phyloP scores from a whole-genome alignment of 1,139 yeast genomes.

The Debaryomycetaceae sp. region DNA sequence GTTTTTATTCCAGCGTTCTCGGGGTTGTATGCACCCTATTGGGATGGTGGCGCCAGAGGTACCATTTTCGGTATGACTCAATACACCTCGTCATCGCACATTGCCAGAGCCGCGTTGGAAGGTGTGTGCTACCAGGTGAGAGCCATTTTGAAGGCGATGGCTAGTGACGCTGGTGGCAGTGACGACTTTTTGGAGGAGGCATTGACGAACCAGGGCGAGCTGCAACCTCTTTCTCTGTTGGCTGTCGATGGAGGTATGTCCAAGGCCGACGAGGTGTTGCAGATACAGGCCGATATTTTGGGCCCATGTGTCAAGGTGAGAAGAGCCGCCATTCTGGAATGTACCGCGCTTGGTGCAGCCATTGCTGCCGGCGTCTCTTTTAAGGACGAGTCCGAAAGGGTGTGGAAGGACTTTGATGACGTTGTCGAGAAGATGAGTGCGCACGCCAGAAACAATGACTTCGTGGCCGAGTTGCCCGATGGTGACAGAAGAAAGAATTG shows the following conservation, averaged over 20 bases:
- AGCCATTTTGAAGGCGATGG: conserved; percentile 89
- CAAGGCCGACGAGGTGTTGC: conserved; percentile 86
- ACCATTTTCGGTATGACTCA: conserved; percentile 91
- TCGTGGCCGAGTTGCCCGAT: conserved; percentile 57
- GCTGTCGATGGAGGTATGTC: conserved; percentile 98
- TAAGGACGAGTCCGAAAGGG: conserved; percentile 51
- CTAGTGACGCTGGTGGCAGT: conserved; percentile 66
- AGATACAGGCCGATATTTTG: conserved; percentile 86
- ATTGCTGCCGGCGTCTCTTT: conserved; percentile 87
- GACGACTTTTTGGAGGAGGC: conserved; percentile 44
- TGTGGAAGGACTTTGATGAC: conserved; percentile 77
- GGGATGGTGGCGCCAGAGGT: conserved; percentile 93
- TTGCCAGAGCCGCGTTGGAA: conserved; percentile 91
- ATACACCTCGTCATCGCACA: conserved; percentile 79
- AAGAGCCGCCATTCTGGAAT: conserved; percentile 80
- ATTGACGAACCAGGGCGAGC: conserved; percentile 37
- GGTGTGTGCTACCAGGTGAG: conserved; percentile 94
- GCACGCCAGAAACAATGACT: conserved; percentile 37
- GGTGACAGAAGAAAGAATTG: conserved; percentile 60
- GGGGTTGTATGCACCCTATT: conserved; percentile 92
- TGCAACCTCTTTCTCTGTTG: conserved; percentile 47
- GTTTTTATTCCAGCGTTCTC: conserved; percentile 94
- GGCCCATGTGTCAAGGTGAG: conserved; percentile 82
- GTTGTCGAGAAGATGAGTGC: conserved; percentile 36
- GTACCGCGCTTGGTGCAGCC: conserved; percentile 96